phyloP scores from a whole-genome alignment of 306 rosid species.

The Medicago lupulina region DNA sequence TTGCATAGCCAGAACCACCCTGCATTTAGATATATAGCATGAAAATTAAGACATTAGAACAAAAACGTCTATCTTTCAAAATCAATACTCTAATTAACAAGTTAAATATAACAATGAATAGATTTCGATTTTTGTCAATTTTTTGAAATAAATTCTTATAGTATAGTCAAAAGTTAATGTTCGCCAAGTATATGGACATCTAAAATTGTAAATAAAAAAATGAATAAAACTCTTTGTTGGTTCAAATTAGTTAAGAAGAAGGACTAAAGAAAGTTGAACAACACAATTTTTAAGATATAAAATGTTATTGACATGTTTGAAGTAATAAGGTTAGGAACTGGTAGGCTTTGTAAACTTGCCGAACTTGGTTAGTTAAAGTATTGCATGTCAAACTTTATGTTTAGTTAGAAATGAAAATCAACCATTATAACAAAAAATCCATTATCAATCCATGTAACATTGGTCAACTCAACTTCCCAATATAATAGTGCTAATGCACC shows the following conservation, averaged over 20 bases:
- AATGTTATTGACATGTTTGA: conserved; percentile 30
- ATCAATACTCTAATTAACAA: too few species aligned
- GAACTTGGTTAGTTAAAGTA: conserved; percentile 35
- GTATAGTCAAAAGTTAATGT: not conserved
- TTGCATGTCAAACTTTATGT: conserved; percentile 25
- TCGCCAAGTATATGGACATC: not conserved
- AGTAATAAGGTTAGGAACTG: conserved; percentile 46
- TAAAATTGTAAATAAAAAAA: not conserved
- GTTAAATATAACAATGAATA: not conserved
- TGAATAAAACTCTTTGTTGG: not conserved
- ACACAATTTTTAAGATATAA: not conserved
- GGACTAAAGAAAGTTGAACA: conserved; percentile 35
- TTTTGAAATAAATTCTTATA: not conserved
- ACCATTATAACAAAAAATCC: not conserved
- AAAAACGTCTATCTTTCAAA: not conserved
- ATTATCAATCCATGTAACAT: not conserved
- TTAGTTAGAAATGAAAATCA: conserved; percentile 18
- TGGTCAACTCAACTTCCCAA: conserved; percentile 32
- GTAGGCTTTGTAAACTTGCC: conserved; percentile 34
- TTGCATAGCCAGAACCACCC: conserved; percentile 88
- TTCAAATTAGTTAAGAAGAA: conserved; percentile 33
- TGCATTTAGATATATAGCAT: conserved; percentile 30
- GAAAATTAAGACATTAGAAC: conserved; percentile 11
- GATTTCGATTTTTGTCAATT: not conserved
- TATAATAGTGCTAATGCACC: conserved; percentile 8